Conservation (phyloP, 164 flowering plant genomes). For the Echeveria elegans region DNA sequence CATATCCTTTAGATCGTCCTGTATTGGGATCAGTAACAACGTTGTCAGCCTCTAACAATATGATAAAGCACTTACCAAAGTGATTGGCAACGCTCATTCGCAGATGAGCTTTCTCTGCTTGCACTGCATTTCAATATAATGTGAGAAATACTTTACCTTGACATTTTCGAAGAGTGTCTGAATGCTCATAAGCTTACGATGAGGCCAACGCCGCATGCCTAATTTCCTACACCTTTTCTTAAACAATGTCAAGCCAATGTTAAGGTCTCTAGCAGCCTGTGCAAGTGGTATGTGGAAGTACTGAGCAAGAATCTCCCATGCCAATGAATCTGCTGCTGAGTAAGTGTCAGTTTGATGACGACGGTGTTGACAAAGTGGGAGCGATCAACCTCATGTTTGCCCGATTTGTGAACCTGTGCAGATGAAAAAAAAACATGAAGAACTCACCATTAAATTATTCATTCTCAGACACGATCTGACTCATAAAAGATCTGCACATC, state of each 20-base stretch:
- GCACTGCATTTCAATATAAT: not conserved
- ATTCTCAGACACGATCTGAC: too few species aligned
- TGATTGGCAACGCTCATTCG: too few species aligned
- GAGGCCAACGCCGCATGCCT: constrained; percentile 71
- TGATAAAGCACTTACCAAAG: too few species aligned
- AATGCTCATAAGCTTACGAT: constrained; percentile 62
- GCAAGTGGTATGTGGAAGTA: constrained; percentile 74
- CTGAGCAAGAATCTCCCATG: constrained; percentile 28
- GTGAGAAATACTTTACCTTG: constrained; percentile 28
- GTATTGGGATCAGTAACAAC: constrained; percentile 93
- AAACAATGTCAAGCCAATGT: too few species aligned
- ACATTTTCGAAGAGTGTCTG: constrained; percentile 59
- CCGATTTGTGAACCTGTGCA: too few species aligned
- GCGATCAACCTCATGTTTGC: too few species aligned
- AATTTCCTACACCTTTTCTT: too few species aligned
- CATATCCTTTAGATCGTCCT: constrained; percentile 93
- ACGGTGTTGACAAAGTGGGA: too few species aligned
- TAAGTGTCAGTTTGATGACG: not conserved
- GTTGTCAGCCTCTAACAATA: constrained; percentile 96
- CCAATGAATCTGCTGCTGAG: constrained; percentile 8
- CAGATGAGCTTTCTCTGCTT: too few species aligned
- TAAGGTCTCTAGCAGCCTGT: constrained; percentile 58
- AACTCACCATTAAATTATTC: too few species aligned
- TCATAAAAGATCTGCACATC: too few species aligned
- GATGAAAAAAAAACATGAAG: too few species aligned